phyloP scores from a whole-genome alignment of 192 early-diverging fungal species.

The Allomyces javanicus region DNA sequence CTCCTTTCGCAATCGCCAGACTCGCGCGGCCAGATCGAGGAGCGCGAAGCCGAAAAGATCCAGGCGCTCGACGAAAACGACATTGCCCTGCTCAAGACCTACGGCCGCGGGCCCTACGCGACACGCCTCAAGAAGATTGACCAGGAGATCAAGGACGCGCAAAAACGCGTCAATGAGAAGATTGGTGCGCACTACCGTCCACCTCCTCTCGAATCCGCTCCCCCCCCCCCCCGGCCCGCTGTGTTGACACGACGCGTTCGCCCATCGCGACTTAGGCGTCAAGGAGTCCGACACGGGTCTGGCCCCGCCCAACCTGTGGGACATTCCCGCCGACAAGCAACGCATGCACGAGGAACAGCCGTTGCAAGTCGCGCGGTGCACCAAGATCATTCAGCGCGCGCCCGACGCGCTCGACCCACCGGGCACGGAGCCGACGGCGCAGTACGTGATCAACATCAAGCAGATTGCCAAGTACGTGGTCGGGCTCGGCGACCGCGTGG shows the following conservation, averaged over 20 bases:
- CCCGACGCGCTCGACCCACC: conserved; percentile 34
- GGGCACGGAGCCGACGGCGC: conserved; percentile 19
- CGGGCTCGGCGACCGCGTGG: conserved; percentile 81
- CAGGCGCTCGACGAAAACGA: conserved; percentile 73
- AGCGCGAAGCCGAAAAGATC: no score
- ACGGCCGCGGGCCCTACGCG: conserved; percentile 96
- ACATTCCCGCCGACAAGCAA: conserved; percentile 97
- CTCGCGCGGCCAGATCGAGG: conserved; percentile 4
- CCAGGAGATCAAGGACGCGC: conserved; percentile 85
- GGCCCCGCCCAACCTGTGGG: conserved; percentile 95
- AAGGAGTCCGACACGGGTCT: conserved; percentile 97
- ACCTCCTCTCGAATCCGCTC: background rate
- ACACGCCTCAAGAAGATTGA: conserved; percentile 86
- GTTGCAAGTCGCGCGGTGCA: conserved; percentile 86
- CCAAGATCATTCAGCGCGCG: conserved; percentile 90
- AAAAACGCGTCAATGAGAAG: conserved; percentile 97
- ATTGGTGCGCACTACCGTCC: conserved; percentile 42
- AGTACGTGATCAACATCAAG: conserved; percentile 97
- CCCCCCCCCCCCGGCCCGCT: background rate
- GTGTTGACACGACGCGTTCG: background rate
- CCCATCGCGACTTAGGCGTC: conserved; percentile 35
- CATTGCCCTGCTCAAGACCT: conserved; percentile 80
- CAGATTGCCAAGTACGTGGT: conserved; percentile 99
- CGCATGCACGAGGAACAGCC: conserved; percentile 90
- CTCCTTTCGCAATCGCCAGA: conserved; percentile 22